Base-by-base conservation (phyloP, 164 flowering plant species). In the Umbilicus rupestris region DNA sequence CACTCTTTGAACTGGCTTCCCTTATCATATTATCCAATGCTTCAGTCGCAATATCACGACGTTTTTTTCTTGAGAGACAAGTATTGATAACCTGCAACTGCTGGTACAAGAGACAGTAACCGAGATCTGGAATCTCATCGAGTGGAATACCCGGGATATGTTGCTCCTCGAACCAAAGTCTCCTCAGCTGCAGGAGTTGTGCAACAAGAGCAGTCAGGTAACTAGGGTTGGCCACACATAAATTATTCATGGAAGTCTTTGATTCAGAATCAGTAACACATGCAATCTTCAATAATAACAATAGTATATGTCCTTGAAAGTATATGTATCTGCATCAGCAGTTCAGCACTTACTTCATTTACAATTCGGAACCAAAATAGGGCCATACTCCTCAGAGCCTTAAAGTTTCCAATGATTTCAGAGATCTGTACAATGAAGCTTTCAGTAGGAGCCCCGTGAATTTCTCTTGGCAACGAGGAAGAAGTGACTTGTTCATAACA, bases 81-180 rank as follows among this genome's bases (percentile, higher is more conserved):
- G 95, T 84, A 78, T 94, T 94, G 35, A 94, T 86, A 69, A 89
- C 95, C 76, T 94, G 96, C 72, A 94, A 74, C 71, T 84, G 86
- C 78, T 94, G 98, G 73, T 94, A 83, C 64, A 94, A 66, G 66
- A 90, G 95, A 73, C 98, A 90, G 58, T 75, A 87, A 67, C 82
- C 79, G 31, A 94, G 73, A 75, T 94, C 96, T 47, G 97, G 97
- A 75, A 72, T 70, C 66, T 80, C 89, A 79, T 90, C 91, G 31
- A 62, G 63, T 35, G 97, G 97, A 65, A 89, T 79, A 44, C 81
- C 83, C 66, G 95, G 95, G 65, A 94, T 68, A 68, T 88, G 78
- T 69, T 82, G 81, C 71, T 71, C 96, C 76, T 86, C 89, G 69
- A 64, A 78, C 97, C 98, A 94, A 66, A 84, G 79, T 80, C 85